Evolutionary conservation across 257 asterid species (phyloP), one percentile per base, ranked within the genome.

Genomic region (Nicotiana undulata): DNA sequence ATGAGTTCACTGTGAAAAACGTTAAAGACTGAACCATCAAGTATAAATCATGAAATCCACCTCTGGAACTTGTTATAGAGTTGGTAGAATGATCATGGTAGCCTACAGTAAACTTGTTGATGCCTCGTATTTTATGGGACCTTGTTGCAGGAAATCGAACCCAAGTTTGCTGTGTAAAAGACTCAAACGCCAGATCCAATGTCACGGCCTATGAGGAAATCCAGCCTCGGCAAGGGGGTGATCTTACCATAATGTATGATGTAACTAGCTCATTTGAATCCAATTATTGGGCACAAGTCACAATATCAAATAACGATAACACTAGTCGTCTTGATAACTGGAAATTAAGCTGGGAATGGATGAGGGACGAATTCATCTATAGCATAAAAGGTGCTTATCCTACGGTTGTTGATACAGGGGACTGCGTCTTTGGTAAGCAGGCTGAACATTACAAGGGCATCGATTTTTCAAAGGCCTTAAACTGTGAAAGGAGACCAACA

Each of bases 271-370:
- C 90, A 20, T 83, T 75, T 11, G 90, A 88, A 9, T 31, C 72
- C 9, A 85, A 89, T 83, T 93, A 93, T 76, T 81, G 70, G 82
- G 94, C 92, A 8, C 91, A 86, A 70, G 94, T 91, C 40, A 89
- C 96, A 9, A 86, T 93, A 63, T 86, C 93, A 5, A 93, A 90
- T 37, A 85, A 86, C 85, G 76, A 91, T 66, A 90, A 88, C 32
- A 79, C 88, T 2, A 84, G 89, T 28, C 90, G 96, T 9, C 79
- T 93, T 22, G 91, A 91, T 13, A 74, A 82, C 34, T 93, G 97
- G 96, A 80, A 84, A 9, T 70, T 93, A 32, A 89, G 84, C 61
- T 93, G 91, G 90, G 95, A 93, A 18, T 93, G 97, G 97, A 89
- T 85, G 88, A 86, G 87, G 82, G 86, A 86, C 13, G 97, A 93